Conservation (phyloP, 768 basidiomycete genomes). For the Leccinum uliginosum region DNA sequence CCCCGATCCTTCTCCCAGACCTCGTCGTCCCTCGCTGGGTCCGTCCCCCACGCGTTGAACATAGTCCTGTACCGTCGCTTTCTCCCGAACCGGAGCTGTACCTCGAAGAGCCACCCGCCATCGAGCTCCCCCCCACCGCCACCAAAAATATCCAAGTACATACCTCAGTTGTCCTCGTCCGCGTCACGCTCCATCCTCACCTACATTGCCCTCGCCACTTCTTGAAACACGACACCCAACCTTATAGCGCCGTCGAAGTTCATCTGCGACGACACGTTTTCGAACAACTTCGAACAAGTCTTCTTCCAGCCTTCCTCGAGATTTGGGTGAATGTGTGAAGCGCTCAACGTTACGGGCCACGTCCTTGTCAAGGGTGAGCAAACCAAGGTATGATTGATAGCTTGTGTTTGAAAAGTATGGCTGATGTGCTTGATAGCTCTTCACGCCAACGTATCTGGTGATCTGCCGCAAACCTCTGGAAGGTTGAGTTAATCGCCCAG, state of each 20-base stretch:
- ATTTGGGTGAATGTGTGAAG: too few species aligned
- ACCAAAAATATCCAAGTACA: slow-evolving; percentile 18
- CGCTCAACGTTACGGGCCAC: too few species aligned
- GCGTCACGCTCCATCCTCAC: too few species aligned
- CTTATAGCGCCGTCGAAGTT: too few species aligned
- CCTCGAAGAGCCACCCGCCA: slow-evolving; percentile 9
- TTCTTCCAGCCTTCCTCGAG: too few species aligned
- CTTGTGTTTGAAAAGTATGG: neutral
- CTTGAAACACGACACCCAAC: too few species aligned
- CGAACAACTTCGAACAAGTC: too few species aligned
- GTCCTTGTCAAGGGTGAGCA: too few species aligned
- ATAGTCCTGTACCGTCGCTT: slow-evolving; percentile 40
- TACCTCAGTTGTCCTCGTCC: too few species aligned
- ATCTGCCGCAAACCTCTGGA: slow-evolving; percentile 50
- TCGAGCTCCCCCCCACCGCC: slow-evolving; percentile 11
- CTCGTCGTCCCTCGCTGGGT: slow-evolving; percentile 53
- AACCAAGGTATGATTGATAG: slow-evolving; percentile 52
- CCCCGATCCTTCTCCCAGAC: slow-evolving; percentile 57
- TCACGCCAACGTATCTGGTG: slow-evolving; percentile 83
- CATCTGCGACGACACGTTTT: too few species aligned
- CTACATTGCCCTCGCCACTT: too few species aligned
- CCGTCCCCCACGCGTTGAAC: slow-evolving; percentile 39
- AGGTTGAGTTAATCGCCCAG: neutral
- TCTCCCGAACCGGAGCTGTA: slow-evolving; percentile 26
- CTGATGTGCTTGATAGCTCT: slow-evolving; percentile 46